Base-by-base conservation (phyloP, 805 yeast genomes). In the Yarrowia osloensis region DNA sequence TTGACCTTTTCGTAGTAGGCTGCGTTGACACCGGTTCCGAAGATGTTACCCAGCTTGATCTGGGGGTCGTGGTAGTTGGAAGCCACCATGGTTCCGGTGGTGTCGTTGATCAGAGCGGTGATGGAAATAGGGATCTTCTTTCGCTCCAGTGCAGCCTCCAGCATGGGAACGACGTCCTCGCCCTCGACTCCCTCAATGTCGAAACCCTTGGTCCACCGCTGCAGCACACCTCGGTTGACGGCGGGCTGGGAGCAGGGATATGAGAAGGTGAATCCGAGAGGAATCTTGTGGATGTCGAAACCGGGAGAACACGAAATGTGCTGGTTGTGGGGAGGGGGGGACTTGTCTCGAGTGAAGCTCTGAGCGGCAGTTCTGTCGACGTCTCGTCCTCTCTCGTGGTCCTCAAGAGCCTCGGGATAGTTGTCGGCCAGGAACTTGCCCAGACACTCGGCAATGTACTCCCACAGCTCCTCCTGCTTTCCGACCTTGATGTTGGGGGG, bases 11-110 rank as follows among this genome's bases (percentile, higher is more conserved):
- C 98, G 79, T 87, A 93, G 82, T 93, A 94, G 67, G 97, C 97
- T 77, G 98, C 98, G 78, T 94, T 94, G 80, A 94, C 91, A 72
- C 98, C 98, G 59, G 98, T 94, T 76, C 98, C 99, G 77, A 92
- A 94, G 73, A 94, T 94, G 75, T 91, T 85, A 68, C 99, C 99
- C 94, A 93, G 90, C 79, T 88, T 88, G 71, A 97, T 88, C 73
- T 86, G 86, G 40, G 94, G 86, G 76, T 94, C 97, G 65, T 96
- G 85, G 81, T 94, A 94, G 83, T 89, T 86, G 61, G 98, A 92
- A 37, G 98, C 98, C 70, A 94, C 96, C 74, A 94, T 82, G 54
- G 99, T 94, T 77, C 98, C 99, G 59, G 97, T 91, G 71, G 99
- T 94, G 78, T 94, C 99, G 80, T 93, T 94, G 79, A 94, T 94